Evolutionary conservation across 1,139 yeast genomes (phyloP).

Genomic region (Fermentozyma sake): DNA sequence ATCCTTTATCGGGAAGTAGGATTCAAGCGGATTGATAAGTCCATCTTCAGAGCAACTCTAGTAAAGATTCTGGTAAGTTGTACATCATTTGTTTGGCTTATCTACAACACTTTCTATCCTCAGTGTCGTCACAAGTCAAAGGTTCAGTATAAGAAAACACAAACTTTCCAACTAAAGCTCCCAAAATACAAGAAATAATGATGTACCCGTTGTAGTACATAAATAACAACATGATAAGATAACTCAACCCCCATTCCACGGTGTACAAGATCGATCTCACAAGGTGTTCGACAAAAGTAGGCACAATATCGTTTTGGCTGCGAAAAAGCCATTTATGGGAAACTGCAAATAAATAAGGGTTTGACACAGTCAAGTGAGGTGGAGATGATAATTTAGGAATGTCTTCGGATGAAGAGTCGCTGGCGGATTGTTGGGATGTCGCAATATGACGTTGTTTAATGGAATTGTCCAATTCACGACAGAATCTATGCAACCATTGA

Average conservation of each 20-base stretch:
- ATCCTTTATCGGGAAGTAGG: too few relatives aligned
- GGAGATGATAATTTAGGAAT: not conserved
- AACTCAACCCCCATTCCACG: conserved; percentile 59
- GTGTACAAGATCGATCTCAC: conserved; percentile 47
- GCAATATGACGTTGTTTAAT: conserved; percentile 17
- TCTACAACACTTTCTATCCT: conserved; percentile 18
- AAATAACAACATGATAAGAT: conserved; percentile 63
- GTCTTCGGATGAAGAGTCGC: conserved; percentile 3
- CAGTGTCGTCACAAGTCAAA: conserved; percentile 19
- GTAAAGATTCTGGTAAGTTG: too few relatives aligned
- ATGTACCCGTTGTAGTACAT: conserved; percentile 74
- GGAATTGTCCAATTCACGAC: conserved; percentile 50
- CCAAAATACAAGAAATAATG: conserved; percentile 57
- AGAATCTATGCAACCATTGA: conserved; percentile 53
- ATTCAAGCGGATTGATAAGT: too few relatives aligned
- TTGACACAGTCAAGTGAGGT: too few relatives aligned
- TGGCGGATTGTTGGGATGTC: conserved; percentile 1
- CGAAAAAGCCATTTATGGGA: conserved; percentile 38
- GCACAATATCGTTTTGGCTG: conserved; percentile 17
- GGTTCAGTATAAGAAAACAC: conserved; percentile 45
- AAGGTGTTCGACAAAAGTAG: conserved; percentile 45
- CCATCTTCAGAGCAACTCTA: too few relatives aligned
- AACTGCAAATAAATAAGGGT: conserved; percentile 20
- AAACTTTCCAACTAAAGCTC: conserved; percentile 57
- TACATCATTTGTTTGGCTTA: too few relatives aligned